Evolutionary conservation across 2,329 filamentous ascomycete genomes (phyloP).

Genomic region (Calonectria crousiana): DNA sequence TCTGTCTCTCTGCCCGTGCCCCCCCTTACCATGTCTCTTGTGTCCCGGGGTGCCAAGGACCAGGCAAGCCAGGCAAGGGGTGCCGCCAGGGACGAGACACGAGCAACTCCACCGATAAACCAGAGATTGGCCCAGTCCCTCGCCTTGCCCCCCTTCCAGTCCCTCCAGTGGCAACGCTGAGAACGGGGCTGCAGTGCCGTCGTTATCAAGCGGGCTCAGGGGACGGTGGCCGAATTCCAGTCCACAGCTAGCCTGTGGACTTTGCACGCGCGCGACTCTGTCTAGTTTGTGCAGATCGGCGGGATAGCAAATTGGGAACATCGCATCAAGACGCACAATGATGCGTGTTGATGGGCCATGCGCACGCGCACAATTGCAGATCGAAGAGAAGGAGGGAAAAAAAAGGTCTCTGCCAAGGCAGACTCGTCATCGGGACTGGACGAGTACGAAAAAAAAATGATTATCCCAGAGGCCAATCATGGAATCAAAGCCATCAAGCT

Average conservation of each 20-base stretch:
- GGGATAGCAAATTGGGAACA: slow-evolving; percentile 1
- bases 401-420: neutral
- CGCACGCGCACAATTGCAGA: neutral
- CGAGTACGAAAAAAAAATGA: neutral
- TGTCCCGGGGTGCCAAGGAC: neutral
- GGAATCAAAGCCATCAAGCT: neutral
- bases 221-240: slow-evolving; percentile 8
- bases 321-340: neutral
- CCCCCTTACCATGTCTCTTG: neutral
- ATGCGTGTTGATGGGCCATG: neutral
- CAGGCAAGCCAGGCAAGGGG: slow-evolving; percentile 7
- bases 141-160: neutral
- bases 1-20: neutral
- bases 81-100: neutral
- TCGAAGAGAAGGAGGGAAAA: too few relatives aligned
- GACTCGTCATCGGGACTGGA: neutral
- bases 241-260: neutral
- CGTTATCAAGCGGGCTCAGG: slow-evolving; percentile 22
- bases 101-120: slow-evolving; percentile 23
- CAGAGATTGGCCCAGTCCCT: slow-evolving; percentile 11
- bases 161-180: neutral
- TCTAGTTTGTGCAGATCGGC: slow-evolving; percentile 7
- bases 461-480: neutral
- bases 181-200: neutral
- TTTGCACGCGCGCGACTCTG: neutral